Conservation (phyloP, 495 filamentous ascomycete genomes). For the Neurospora africana region DNA sequence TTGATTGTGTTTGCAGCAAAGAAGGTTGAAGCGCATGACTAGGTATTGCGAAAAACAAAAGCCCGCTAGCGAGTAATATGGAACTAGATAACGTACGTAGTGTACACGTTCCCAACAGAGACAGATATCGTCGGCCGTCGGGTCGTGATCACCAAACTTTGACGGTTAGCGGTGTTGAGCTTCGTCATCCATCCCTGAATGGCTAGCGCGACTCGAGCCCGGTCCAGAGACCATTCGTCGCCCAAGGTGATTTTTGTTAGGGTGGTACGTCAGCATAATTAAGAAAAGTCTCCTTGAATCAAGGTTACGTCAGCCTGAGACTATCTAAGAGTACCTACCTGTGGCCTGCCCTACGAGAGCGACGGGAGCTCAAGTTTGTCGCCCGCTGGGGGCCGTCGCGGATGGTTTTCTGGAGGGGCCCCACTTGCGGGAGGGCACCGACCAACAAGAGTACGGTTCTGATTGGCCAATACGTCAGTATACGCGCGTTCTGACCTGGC, state of each 20-base stretch:
- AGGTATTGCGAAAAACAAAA: not conserved
- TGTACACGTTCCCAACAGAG: not conserved
- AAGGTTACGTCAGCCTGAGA: not conserved
- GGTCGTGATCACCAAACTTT: not conserved
- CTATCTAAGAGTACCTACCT: not conserved
- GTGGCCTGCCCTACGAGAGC: not conserved
- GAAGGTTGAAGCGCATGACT: too few species aligned
- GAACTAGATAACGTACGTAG: not conserved
- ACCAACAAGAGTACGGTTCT: not conserved
- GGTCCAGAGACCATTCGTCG: not conserved
- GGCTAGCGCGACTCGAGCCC: not conserved
- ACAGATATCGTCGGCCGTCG: not conserved
- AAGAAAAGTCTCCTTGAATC: too few species aligned
- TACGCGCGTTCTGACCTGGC: not conserved
- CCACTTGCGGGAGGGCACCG: not conserved
- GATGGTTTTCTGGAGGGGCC: not conserved
- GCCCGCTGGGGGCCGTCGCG: not conserved
- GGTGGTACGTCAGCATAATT: not conserved
- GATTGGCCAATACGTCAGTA: not conserved
- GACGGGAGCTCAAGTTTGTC: not conserved
- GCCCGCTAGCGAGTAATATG: too few species aligned
- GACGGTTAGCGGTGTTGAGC: not conserved
- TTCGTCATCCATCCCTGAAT: not conserved
- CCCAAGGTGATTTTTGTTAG: not conserved
- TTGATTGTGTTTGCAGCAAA: not conserved